Evolutionary conservation across 2,329 filamentous ascomycete species (phyloP).

Genomic region (Aspergillus novoparasiticus): DNA sequence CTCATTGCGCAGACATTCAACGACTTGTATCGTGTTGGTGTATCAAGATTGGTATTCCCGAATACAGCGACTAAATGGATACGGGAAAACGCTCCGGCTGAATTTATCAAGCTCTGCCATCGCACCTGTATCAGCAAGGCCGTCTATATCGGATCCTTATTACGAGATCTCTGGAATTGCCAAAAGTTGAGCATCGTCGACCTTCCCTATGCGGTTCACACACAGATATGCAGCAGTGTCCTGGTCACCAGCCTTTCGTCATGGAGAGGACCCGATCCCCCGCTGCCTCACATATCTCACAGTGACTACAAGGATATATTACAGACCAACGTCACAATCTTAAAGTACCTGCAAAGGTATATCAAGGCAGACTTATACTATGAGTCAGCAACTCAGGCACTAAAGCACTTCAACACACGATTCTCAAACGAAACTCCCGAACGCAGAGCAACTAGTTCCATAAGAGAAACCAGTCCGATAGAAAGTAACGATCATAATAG

Average conservation of each 20-base stretch:
- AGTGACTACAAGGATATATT: background rate
- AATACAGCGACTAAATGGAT: background rate
- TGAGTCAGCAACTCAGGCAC: background rate
- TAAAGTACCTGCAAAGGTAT: background rate
- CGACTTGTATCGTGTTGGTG: background rate
- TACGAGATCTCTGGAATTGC: constrained; percentile 3
- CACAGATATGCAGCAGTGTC: background rate
- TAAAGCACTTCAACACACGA: background rate
- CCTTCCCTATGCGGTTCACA: background rate
- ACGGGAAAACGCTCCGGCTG: background rate
- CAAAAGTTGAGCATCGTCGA: background rate
- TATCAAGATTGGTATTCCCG: background rate
- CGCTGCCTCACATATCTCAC: background rate
- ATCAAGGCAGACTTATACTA: background rate
- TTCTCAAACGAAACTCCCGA: background rate
- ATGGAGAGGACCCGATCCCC: background rate
- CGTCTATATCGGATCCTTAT: background rate
- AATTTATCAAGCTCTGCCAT: constrained; percentile 3
- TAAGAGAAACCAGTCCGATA: background rate
- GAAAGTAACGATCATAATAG: background rate
- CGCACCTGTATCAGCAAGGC: constrained; percentile 4
- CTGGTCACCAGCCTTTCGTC: background rate
- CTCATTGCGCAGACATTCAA: background rate
- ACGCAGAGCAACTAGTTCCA: background rate
- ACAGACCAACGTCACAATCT: background rate